These are phyloP conservation scores for Neurospora sp. DNA, from an alignment of 2,329 filamentous ascomycete species.

Conservation along the genomic window DNA sequence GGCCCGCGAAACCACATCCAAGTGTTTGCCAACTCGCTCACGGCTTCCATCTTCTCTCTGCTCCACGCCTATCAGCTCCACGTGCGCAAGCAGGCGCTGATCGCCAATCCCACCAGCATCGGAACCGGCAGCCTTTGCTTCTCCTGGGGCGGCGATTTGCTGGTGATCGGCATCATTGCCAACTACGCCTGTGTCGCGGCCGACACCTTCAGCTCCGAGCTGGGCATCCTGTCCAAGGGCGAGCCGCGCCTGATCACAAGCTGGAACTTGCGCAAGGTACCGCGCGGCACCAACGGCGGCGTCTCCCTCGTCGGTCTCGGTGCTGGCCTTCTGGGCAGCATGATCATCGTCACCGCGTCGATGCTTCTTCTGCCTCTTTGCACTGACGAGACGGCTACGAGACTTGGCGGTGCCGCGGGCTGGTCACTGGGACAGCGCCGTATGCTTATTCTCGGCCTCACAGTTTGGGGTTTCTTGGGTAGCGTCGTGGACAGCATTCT, in stretches of 20 bases:
- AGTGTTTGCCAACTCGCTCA: constrained; percentile 78
- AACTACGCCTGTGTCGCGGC: constrained; percentile 90
- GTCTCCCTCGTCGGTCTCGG: constrained; percentile 66
- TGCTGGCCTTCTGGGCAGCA: constrained; percentile 65
- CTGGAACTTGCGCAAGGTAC: constrained; percentile 64
- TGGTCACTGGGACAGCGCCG: constrained; percentile 40
- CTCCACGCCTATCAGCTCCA: constrained; percentile 52
- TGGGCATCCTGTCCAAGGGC: constrained; percentile 75
- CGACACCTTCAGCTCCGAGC: constrained; percentile 90
- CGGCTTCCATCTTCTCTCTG: constrained; percentile 57
- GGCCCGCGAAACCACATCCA: constrained; percentile 77
- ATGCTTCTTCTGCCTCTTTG: constrained; percentile 64
- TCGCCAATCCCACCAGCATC: constrained; percentile 22
- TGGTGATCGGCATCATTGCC: constrained; percentile 57
- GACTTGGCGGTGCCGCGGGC: constrained; percentile 32
- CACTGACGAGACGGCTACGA: constrained; percentile 26
- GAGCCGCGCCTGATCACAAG: constrained; percentile 81
- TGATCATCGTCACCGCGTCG: constrained; percentile 57
- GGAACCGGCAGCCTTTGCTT: constrained; percentile 40
- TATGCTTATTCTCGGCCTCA: constrained; percentile 46
- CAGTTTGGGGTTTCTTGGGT: constrained; percentile 65
- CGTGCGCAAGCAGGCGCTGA: constrained; percentile 32
- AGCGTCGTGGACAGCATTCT: constrained; percentile 82
- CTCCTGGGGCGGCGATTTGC: constrained; percentile 51
- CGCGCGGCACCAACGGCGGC: constrained; percentile 87